Conservation (phyloP, 2,329 filamentous ascomycete species). For the Colletotrichum liriopes region DNA sequence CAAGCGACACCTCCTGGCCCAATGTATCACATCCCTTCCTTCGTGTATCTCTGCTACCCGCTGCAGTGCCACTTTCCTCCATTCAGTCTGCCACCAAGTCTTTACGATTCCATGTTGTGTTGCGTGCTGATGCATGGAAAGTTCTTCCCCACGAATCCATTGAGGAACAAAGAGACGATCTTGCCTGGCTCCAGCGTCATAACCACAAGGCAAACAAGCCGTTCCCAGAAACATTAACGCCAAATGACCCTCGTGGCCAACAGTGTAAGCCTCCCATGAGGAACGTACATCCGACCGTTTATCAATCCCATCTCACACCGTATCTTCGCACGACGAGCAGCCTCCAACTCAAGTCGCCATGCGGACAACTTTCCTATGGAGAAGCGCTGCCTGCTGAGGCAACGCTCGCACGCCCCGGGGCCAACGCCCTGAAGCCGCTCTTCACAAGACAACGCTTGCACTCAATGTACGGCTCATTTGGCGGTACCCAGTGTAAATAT, state of each 20-base stretch:
- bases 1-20: background rate
- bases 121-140: background rate
- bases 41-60: no score
- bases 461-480: background rate
- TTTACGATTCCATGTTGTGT: background rate
- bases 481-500: constrained; percentile 24
- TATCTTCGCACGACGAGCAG: background rate
- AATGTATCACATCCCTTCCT: background rate
- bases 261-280: background rate
- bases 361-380: background rate
- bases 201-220: background rate
- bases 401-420: fast-evolving
- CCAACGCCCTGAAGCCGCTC: background rate
- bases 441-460: constrained; percentile 6
- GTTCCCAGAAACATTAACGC: background rate
- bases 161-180: background rate
- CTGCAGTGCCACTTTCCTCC: constrained; percentile 11
- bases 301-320: background rate
- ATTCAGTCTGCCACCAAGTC: background rate
- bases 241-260: background rate
- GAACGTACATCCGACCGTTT: background rate
- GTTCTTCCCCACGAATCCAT: background rate
- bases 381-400: background rate
- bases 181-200: background rate
- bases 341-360: background rate